phyloP scores from a whole-genome alignment of 192 early-diverging fungal genomes.

The Backusella tarrabulga region DNA sequence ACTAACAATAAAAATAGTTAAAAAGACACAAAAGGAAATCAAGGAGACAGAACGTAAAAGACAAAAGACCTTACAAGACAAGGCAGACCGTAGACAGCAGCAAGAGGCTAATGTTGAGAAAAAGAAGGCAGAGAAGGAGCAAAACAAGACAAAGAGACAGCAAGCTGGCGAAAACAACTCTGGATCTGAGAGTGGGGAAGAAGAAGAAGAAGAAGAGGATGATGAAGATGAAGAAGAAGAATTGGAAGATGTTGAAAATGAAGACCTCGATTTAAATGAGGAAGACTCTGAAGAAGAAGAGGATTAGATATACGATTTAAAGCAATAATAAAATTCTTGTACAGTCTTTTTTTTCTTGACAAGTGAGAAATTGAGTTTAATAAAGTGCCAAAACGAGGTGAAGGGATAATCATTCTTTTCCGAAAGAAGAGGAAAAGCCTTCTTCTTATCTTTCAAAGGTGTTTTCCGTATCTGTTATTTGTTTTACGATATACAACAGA shows the following conservation, averaged over 20 bases:
- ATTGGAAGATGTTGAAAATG: constrained; percentile 4
- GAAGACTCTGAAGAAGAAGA: constrained; percentile 4
- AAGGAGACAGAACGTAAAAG: constrained; percentile 58
- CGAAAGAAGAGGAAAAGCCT: too few relatives aligned
- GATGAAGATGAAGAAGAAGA: background rate
- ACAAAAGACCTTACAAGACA: constrained; percentile 60
- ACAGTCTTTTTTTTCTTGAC: background rate
- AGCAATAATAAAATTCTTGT: background rate
- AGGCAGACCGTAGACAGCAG: constrained; percentile 68
- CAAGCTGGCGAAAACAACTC: constrained; percentile 10
- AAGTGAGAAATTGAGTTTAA: too few relatives aligned
- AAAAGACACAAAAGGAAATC: constrained; percentile 74
- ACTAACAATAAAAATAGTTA: constrained; percentile 40
- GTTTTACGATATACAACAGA: too few relatives aligned
- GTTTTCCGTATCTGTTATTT: too few relatives aligned
- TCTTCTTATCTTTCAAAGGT: too few relatives aligned
- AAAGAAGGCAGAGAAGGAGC: constrained; percentile 67
- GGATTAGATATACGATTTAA: background rate
- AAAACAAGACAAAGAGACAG: constrained; percentile 31
- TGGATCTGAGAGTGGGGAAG: constrained; percentile 16
- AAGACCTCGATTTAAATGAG: background rate
- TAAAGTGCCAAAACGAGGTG: too few relatives aligned
- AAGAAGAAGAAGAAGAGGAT: constrained; percentile 20
- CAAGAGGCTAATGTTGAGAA: constrained; percentile 84
- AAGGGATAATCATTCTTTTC: too few relatives aligned